Evolutionary conservation across 352 stramenopile genomes (phyloP), one percentile per base, ranked within the genome.

Genomic region (Phytophthora nicotianae): DNA sequence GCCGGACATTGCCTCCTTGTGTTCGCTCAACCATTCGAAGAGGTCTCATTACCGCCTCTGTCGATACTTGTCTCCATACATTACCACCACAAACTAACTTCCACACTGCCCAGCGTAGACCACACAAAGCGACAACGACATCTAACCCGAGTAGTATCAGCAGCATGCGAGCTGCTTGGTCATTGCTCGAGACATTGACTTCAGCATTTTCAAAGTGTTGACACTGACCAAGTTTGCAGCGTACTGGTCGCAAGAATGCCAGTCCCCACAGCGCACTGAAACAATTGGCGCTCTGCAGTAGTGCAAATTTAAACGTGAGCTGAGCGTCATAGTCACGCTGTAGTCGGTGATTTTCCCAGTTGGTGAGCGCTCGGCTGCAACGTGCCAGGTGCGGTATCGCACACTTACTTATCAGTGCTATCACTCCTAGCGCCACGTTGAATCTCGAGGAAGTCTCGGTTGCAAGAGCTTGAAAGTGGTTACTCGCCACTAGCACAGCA

Each of bases 331-430:
- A 84, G 32, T 88, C 68, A 9, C 71, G 52, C 57, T 88, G 81
- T n/a, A 82, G 74, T 26, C 75, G 77, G 65, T 91, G 79, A 55
- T 94, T 92, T 48, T 92, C 83, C 79, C 80, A 91, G 40, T 89
- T 71, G 38, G 75, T 90, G 35, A 91, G 81, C 0, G 47, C 35
- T 51, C 48, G 32, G 72, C 65, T 67, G 48, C 71, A 73, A 51
- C 75, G 79, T 26, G 71, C 68, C n/a, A 89, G 53, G 45, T 59
- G 50, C 3, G 69, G 60, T 8, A 32, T 60, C 8, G 49, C 45
- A 32, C 55, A 66, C 43, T 72, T 68, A 20, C 35, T 56, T 3
- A 82, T 73, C 24, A 89, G 51, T 8, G 59, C 59, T 29, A 83
- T 29, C 35, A 84, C 71, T 9, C 53, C 51, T 13, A 79, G 6